Evolutionary conservation across 2,329 filamentous ascomycete genomes (phyloP).

Genomic region (Salinomyces thailandicus): DNA sequence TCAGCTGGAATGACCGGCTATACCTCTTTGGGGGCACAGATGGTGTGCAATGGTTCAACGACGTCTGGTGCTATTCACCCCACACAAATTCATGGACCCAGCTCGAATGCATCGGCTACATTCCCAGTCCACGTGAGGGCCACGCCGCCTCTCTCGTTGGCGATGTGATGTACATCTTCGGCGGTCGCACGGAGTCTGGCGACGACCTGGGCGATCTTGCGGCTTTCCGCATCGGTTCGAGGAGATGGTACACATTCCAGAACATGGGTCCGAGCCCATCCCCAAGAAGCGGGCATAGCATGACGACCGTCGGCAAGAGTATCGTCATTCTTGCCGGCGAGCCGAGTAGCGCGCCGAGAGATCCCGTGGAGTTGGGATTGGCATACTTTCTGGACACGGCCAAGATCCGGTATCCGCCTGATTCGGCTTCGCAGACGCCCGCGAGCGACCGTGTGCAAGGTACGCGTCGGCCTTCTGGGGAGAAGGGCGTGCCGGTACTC

Average conservation of each 20-base stretch:
- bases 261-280: conserved; percentile 98
- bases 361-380: conserved; percentile 74
- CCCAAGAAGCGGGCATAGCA: conserved; percentile 87
- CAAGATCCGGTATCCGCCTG: conserved; percentile 86
- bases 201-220: conserved; percentile 86
- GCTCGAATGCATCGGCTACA: conserved; percentile 94
- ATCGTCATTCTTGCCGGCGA: conserved; percentile 90
- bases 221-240: conserved; percentile 69
- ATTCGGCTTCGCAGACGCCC: conserved; percentile 32
- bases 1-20: conserved; percentile 86
- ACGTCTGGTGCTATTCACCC: conserved; percentile 94
- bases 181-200: conserved; percentile 87
- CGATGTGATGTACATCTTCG: conserved; percentile 99
- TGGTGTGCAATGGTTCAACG: conserved; percentile 94
- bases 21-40: conserved; percentile 98
- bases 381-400: conserved; percentile 88
- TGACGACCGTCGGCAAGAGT: conserved; percentile 89
- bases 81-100: conserved; percentile 72
- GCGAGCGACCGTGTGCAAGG: conserved; percentile 23
- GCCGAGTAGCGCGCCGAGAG: conserved; percentile 73
- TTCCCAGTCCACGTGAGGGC: conserved; percentile 84
- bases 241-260: conserved; percentile 97
- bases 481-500: conserved; percentile 10
- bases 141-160: conserved; percentile 89
- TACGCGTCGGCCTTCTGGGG: conserved; percentile 24